These are phyloP conservation scores for Echria macrotheca DNA, from an alignment of 495 filamentous ascomycete genomes.

Conservation along the genomic window DNA sequence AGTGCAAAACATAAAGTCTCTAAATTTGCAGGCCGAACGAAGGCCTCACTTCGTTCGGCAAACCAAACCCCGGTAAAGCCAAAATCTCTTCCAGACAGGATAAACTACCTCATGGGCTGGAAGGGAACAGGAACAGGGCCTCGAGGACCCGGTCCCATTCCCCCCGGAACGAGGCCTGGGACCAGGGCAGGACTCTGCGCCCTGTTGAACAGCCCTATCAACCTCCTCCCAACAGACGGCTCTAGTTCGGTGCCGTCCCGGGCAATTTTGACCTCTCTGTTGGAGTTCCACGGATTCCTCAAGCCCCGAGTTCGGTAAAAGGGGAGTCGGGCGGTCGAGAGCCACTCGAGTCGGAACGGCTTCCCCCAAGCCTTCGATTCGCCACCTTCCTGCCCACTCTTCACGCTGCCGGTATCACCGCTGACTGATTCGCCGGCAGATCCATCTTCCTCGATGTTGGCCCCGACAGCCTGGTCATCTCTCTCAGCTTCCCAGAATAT, in stretches of 20 bases:
- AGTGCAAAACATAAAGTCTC: no score
- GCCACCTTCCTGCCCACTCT: constrained; percentile 31
- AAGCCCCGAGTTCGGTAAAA: constrained; percentile 88
- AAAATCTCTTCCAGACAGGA: no score
- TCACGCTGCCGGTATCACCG: constrained; percentile 28
- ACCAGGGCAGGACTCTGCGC: constrained; percentile 36
- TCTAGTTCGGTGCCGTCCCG: constrained; percentile 94
- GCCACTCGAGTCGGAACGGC: constrained; percentile 89
- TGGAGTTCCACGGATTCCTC: constrained; percentile 94
- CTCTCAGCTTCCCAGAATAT: constrained; percentile 94
- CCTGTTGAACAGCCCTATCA: constrained; percentile 74
- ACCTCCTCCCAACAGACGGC: constrained; percentile 67
- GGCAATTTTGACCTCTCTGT: constrained; percentile 94
- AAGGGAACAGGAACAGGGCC: not conserved
- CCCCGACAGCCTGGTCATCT: constrained; percentile 37
- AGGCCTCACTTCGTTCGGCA: no score
- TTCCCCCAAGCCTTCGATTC: constrained; percentile 75
- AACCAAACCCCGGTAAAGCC: no score
- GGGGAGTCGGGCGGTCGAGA: constrained; percentile 77
- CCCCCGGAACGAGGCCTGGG: constrained; percentile 7
- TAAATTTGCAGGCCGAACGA: no score
- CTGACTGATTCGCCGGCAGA: constrained; percentile 26
- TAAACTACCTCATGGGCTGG: no score
- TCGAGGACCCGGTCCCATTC: not conserved
- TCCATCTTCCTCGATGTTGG: constrained; percentile 35